Evolutionary conservation across 1,284 basidiomycete genomes (phyloP).

Genomic region (Ganoderma leucocontextum): DNA sequence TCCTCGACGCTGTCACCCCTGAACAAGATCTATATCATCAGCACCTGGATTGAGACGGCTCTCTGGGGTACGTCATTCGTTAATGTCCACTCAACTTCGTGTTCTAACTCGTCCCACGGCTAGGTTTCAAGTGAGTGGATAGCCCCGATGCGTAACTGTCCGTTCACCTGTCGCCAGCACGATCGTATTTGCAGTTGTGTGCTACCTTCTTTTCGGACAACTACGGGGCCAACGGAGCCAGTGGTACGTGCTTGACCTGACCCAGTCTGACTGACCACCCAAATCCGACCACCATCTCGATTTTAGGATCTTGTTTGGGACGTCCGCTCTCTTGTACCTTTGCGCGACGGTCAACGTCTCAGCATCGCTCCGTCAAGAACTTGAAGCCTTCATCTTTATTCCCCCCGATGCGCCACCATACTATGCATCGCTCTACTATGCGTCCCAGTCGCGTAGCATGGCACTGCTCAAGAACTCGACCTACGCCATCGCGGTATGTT

Average conservation of each 20-base stretch:
- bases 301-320: conserved; percentile 11
- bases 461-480: conserved; percentile 10
- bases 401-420: conserved; percentile 7
- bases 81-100: not conserved
- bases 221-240: not conserved
- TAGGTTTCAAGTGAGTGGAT: conserved; percentile 1
- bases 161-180: not conserved
- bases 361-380: conserved; percentile 9
- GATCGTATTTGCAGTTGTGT: conserved; percentile 6
- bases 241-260: not conserved
- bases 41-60: conserved; percentile 16
- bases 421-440: conserved; percentile 15
- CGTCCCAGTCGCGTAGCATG: too few relatives aligned
- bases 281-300: not conserved
- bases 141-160: not conserved
- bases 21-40: conserved; percentile 18
- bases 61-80: conserved; percentile 17
- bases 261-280: not conserved
- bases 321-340: conserved; percentile 14
- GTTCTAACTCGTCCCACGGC: not conserved
- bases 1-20: not conserved
- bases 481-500: conserved; percentile 14
- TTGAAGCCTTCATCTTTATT: conserved; percentile 18
- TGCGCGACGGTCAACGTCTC: conserved; percentile 12
- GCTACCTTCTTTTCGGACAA: conserved; percentile 9